These are phyloP conservation scores for Solanum hybrid DNA, from an alignment of 305 asterid species.

Conservation along the genomic window DNA sequence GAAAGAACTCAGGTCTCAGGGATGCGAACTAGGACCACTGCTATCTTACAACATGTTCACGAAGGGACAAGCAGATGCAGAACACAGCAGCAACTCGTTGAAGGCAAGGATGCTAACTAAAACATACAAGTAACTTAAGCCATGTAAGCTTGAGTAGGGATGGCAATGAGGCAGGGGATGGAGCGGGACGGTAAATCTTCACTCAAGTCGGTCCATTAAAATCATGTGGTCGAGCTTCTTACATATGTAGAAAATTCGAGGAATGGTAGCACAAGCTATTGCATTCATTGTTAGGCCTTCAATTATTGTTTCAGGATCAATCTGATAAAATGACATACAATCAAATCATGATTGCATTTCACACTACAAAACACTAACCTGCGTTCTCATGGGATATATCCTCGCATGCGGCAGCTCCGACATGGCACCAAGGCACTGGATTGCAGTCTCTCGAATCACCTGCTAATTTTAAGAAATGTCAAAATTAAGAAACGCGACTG, in stretches of 20 bases:
- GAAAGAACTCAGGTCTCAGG: neutral
- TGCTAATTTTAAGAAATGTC: conserved; percentile 22
- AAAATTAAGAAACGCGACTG: neutral
- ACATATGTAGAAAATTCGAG: neutral
- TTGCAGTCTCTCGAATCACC: conserved; percentile 77
- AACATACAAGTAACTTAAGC: neutral
- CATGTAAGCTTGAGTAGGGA: neutral
- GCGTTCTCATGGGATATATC: conserved; percentile 62
- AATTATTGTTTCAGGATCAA: neutral
- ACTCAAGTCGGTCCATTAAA: neutral
- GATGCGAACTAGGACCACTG: neutral
- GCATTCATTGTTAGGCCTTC: neutral
- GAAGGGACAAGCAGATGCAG: neutral
- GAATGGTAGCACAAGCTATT: neutral
- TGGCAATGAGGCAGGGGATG: neutral
- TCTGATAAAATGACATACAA: neutral
- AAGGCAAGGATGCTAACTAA: neutral
- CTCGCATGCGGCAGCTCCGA: conserved; percentile 62
- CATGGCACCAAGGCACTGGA: conserved; percentile 84
- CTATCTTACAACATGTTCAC: neutral
- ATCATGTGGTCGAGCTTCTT: neutral
- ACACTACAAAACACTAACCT: conserved; percentile 32
- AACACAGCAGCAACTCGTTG: neutral
- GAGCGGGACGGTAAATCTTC: neutral
- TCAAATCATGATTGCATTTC: neutral